A percentile compares a stretch with the other conserved stretches of the same genome.
phyloP scores from a whole-genome alignment of 164 flowering plant species.

The Stephania yunnanensis region DNA sequence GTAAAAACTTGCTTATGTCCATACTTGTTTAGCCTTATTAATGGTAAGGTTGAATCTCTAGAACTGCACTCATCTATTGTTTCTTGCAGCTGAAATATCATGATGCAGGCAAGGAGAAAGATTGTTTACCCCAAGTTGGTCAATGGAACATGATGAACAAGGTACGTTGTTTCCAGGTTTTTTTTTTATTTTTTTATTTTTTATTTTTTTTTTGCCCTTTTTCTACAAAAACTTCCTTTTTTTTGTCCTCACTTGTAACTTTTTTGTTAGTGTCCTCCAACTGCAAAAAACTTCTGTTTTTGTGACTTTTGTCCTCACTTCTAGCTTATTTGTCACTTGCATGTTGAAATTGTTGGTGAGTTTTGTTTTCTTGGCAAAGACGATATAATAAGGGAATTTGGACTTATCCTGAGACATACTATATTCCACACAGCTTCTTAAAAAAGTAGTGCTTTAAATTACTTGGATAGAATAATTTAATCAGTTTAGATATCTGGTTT shows the following conservation, averaged over 20 bases:
- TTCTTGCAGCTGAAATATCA: conserved; percentile 65
- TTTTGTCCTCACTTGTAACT: background rate
- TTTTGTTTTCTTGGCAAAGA: background rate
- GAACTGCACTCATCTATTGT: background rate
- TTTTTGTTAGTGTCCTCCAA: background rate
- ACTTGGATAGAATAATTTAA: background rate
- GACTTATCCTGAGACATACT: background rate
- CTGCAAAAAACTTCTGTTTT: background rate
- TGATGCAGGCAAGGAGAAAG: conserved; percentile 73
- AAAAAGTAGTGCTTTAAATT: background rate
- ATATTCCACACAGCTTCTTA: background rate
- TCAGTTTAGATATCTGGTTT: background rate
- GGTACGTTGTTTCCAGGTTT: conserved; percentile 24
- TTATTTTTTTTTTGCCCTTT: background rate
- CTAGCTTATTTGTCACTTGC: background rate
- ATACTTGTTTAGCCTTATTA: background rate
- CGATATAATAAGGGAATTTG: background rate
- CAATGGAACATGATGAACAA: conserved; percentile 95
- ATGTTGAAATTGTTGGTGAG: background rate
- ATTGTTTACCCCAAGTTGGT: conserved; percentile 82
- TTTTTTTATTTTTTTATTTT: background rate
- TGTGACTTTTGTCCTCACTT: background rate
- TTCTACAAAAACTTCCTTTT: background rate
- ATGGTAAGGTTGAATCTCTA: background rate
- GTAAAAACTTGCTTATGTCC: conserved; percentile 25